Percentiles rank a stretch among this genome's conserved stretches.
Evolutionary conservation across 495 filamentous ascomycete species (phyloP).

Genomic region (Cercophora samala): DNA sequence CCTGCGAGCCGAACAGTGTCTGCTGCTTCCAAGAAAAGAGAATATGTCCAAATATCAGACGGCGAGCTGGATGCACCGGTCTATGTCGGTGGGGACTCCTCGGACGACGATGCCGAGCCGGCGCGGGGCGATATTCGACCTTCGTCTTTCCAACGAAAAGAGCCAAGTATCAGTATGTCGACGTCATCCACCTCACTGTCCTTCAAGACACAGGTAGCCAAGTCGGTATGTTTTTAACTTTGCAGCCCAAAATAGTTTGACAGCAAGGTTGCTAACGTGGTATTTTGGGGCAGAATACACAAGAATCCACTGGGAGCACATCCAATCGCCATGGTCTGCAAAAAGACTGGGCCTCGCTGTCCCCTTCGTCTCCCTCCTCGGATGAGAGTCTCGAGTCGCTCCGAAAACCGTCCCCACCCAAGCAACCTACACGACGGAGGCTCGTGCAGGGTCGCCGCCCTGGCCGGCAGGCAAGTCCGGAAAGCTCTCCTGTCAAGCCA

Average conservation of each 20-base stretch:
- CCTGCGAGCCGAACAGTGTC: conserved; percentile 31
- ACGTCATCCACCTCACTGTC: neutral
- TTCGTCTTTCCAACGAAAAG: conserved; percentile 52
- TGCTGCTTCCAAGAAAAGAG: conserved; percentile 24
- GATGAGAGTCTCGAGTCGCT: conserved; percentile 19
- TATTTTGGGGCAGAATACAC: neutral
- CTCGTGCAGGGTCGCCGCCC: conserved; percentile 32
- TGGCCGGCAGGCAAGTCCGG: conserved; percentile 16
- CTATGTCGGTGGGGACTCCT: conserved; percentile 38
- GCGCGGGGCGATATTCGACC: conserved; percentile 66
- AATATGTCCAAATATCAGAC: conserved; percentile 43
- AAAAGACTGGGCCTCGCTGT: conserved; percentile 30
- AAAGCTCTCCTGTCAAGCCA: conserved; percentile 21
- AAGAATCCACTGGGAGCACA: conserved; percentile 21
- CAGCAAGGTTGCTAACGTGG: neutral
- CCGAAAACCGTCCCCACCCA: conserved; percentile 12
- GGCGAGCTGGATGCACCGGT: conserved; percentile 41
- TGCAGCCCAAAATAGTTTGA: neutral
- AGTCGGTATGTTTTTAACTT: conserved; percentile 18
- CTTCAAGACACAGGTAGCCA: conserved; percentile 7
- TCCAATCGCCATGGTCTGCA: conserved; percentile 18
- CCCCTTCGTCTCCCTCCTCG: conserved; percentile 23
- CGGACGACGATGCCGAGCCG: conserved; percentile 41
- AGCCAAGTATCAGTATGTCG: conserved; percentile 13
- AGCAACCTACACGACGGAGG: conserved; percentile 26